Percentiles rank a stretch among this genome's conserved stretches.
These are phyloP conservation scores for Ammopiptanthus mongolicus DNA, from an alignment of 306 rosid genomes.

Conservation along the genomic window DNA sequence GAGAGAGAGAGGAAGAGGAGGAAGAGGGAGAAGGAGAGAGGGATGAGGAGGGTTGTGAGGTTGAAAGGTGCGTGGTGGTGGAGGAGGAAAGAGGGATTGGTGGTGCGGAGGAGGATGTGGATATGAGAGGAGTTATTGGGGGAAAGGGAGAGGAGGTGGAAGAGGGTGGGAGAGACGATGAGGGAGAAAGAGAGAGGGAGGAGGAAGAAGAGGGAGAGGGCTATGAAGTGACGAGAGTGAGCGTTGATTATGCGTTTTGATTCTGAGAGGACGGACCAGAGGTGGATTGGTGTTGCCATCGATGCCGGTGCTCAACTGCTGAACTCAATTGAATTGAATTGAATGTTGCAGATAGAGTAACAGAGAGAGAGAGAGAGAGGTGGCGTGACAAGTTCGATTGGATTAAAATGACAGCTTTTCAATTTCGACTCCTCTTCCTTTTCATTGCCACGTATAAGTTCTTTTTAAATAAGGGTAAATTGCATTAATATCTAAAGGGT, in stretches of 20 bases:
- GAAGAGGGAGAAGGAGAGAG: conserved; percentile 25
- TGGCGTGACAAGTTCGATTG: not conserved
- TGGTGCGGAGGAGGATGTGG: conserved; percentile 15
- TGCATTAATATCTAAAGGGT: no score
- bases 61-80: not conserved
- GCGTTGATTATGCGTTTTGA: conserved; percentile 64
- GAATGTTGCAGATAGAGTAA: not conserved
- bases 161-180: conserved; percentile 47
- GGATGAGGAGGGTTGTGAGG: conserved; percentile 11
- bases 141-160: conserved; percentile 23
- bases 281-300: not conserved
- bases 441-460: no score
- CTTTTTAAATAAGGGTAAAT: no score
- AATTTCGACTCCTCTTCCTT: no score
- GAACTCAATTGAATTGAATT: no score
- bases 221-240: conserved; percentile 75
- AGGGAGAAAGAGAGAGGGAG: conserved; percentile 62
- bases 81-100: not conserved
- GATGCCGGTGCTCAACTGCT: no score
- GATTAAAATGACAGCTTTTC: no score
- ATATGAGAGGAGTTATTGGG: conserved; percentile 7
- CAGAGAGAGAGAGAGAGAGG: not conserved
- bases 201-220: conserved; percentile 63
- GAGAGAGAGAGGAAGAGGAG: conserved; percentile 33
- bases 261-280: conserved; percentile 41